Conservation (phyloP, 306 rosid genomes). For the Lathyrus tuberosus region DNA sequence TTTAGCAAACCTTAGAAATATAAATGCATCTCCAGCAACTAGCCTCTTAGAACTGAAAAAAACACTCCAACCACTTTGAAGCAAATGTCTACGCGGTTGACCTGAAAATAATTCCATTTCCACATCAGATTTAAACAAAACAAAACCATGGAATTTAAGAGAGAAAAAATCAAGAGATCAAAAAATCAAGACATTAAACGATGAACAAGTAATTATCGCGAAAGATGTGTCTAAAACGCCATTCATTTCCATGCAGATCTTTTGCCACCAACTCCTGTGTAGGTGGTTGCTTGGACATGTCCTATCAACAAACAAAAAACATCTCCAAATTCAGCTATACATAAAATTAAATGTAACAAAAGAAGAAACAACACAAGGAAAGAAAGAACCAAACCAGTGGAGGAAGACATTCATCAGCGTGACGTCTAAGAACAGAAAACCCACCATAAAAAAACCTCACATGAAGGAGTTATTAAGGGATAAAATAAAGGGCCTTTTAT, state of each 20-base stretch:
- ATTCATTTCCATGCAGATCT: constrained; percentile 84
- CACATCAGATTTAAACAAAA: constrained; percentile 21
- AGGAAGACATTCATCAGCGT: constrained; percentile 97
- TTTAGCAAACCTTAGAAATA: constrained; percentile 72
- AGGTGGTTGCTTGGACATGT: constrained; percentile 98
- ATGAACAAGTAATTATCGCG: constrained; percentile 56
- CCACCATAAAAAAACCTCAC: no score
- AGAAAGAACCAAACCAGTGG: constrained; percentile 62
- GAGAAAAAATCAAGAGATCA: no score
- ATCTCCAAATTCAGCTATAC: constrained; percentile 13
- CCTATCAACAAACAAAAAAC: constrained; percentile 52
- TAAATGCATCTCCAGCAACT: constrained; percentile 98
- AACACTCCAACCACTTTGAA: constrained; percentile 99
- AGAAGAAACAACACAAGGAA: background rate
- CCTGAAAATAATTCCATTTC: constrained; percentile 54
- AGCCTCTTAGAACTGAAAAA: constrained; percentile 97
- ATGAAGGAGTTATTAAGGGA: no score
- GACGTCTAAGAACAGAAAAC: constrained; percentile 88
- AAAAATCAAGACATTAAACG: background rate
- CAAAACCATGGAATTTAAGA: background rate
- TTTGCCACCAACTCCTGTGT: constrained; percentile 91
- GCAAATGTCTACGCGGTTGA: constrained; percentile 93
- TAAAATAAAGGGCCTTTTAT: no score
- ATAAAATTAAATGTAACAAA: background rate
- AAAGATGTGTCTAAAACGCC: constrained; percentile 95